Evolutionary conservation across 2,329 filamentous ascomycete species (phyloP), one percentile per base, ranked within the genome.

Genomic region (Chrysoporthe cubensis): DNA sequence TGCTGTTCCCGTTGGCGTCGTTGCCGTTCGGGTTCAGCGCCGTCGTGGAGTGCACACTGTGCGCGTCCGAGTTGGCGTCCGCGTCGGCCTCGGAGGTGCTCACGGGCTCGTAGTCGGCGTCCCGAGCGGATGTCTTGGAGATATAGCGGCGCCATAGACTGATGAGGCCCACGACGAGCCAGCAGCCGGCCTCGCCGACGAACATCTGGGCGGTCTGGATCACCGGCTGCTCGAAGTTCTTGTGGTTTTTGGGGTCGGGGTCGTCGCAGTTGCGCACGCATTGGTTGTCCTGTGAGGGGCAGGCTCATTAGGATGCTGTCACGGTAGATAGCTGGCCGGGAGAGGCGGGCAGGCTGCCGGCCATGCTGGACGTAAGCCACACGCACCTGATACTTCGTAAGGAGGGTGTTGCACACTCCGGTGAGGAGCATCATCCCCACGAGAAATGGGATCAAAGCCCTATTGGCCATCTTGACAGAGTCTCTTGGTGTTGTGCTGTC

Each of bases 161-260:
- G 76, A 91, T 89, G 62, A 86, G 75, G 32, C 91, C 89, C 56
- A 98, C 87, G 64, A 99, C 93, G 16, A 98, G 85, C 94, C 95
- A 99, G 83, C 94, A 97, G 71, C 94, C 95, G 86, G 93, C 91
- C 79, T 99, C 96, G 66, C 96, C 96, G 70, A 97, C 86, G 78
- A 99, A 99, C 96, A 99, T 99, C 79, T 98, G 96, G 1, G 93
- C 89, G 71, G 96, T 98, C 78, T 99, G 96, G 65, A 98, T 89
- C 64, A 99, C 94, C 21, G 96, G 96, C 78, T 98, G 95, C 78
- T 97, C 93, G 80, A 99, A 98, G 73, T 87, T 86, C 71, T 87
- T 82, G 64, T 88, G 90, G 72, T 90, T 87, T 68, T 84, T 85
- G 11, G 88, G 87, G 74, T 93, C 82, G 32, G 87, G 83, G 69